These are phyloP conservation scores for Ustilago loliicola DNA, from an alignment of 1,284 basidiomycete species.

Conservation along the genomic window DNA sequence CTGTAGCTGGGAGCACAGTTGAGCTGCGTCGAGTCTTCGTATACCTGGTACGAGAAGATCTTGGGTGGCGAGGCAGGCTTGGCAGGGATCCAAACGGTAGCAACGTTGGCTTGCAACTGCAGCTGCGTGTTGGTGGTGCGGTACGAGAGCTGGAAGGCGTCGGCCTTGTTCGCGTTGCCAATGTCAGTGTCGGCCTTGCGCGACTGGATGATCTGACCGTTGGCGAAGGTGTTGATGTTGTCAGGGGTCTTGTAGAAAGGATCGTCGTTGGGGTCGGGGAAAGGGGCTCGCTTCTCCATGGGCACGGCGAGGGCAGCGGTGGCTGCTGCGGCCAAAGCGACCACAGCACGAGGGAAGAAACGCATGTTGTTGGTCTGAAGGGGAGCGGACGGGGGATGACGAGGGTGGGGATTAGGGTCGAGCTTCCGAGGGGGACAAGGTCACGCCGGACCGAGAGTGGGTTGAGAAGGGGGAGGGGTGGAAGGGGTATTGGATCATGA, in stretches of 20 bases:
- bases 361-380: conserved; percentile 12
- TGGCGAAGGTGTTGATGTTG: conserved; percentile 38
- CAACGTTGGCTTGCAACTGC: conserved; percentile 37
- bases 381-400: neutral
- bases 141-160: conserved; percentile 58
- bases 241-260: conserved; percentile 49
- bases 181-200: conserved; percentile 42
- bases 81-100: conserved; percentile 54
- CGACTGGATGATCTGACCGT: conserved; percentile 51
- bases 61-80: conserved; percentile 51
- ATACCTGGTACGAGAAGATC: conserved; percentile 54
- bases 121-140: conserved; percentile 45
- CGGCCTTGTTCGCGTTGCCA: conserved; percentile 31
- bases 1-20: conserved; percentile 57
- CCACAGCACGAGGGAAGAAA: conserved; percentile 20
- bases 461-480: neutral
- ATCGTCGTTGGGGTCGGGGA: conserved; percentile 48
- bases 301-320: conserved; percentile 22
- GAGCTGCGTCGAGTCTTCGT: conserved; percentile 52
- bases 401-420: neutral
- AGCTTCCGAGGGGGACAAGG: neutral
- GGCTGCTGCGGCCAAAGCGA: conserved; percentile 24
- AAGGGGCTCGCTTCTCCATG: conserved; percentile 17
- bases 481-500: neutral
- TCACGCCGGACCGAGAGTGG: too few relatives aligned